Percentiles rank a stretch among this genome's conserved stretches.
These are phyloP conservation scores for Penicillium sp. DNA, from an alignment of 2,329 filamentous ascomycete species.

Conservation along the genomic window DNA sequence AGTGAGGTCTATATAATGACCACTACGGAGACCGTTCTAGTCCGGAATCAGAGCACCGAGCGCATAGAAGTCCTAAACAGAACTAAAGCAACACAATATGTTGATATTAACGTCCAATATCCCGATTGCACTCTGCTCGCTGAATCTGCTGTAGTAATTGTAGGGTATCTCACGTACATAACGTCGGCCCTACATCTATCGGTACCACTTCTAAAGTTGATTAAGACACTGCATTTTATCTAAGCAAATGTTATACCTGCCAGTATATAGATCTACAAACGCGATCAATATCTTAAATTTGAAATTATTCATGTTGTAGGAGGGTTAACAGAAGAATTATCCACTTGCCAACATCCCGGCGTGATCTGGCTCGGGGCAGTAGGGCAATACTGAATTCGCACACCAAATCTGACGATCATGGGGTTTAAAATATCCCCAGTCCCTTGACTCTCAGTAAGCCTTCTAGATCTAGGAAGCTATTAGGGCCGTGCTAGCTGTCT, in stretches of 20 bases:
- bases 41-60: not conserved
- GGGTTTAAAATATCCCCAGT: not conserved
- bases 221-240: not conserved
- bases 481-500: no score
- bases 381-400: not conserved
- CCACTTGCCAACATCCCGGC: not conserved
- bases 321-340: not conserved
- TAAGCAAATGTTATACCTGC: not conserved
- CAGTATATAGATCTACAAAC: no score
- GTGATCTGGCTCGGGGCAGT: not conserved
- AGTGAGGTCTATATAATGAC: not conserved
- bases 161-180: not conserved
- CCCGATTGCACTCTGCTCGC: fast-evolving
- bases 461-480: not conserved
- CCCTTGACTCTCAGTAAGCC: not conserved
- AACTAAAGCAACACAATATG: not conserved
- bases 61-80: not conserved
- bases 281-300: no score
- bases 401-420: not conserved
- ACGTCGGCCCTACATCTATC: not conserved
- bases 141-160: not conserved
- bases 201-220: not conserved
- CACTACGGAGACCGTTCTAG: not conserved
- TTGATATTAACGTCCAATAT: no score
- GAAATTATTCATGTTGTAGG: no score